These are phyloP conservation scores for Sanguinoderma infundibulare DNA, from an alignment of 1,284 basidiomycete species.

Conservation along the genomic window DNA sequence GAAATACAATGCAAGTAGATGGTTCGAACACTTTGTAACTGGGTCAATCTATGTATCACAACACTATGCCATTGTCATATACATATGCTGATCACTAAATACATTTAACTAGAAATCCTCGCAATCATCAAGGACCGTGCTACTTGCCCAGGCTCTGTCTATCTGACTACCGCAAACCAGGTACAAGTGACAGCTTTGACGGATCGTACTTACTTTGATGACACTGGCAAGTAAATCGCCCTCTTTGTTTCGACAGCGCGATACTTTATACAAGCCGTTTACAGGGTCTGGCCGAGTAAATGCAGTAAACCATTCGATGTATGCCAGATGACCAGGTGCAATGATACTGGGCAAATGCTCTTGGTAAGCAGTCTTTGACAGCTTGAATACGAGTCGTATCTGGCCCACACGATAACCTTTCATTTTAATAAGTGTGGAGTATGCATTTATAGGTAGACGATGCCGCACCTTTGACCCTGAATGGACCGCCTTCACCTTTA, in stretches of 20 bases:
- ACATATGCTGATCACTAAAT: background rate
- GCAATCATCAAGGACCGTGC: background rate
- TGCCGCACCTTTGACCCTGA: background rate
- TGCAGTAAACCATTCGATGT: conserved; percentile 38
- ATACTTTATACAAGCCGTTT: conserved; percentile 26
- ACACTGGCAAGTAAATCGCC: background rate
- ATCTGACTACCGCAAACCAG: background rate
- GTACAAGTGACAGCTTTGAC: background rate
- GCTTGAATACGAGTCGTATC: conserved; percentile 23
- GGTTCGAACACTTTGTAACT: no score
- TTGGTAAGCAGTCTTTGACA: conserved; percentile 16
- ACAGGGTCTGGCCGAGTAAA: conserved; percentile 17
- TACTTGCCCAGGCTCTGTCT: background rate
- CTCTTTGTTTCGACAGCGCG: conserved; percentile 2
- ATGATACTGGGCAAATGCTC: background rate
- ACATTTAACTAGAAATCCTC: background rate
- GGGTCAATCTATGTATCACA: no score
- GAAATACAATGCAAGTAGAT: no score
- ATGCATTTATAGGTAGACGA: no score
- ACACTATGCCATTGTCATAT: background rate
- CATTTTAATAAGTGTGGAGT: background rate
- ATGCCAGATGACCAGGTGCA: conserved; percentile 30
- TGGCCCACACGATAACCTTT: conserved; percentile 25
- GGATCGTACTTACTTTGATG: background rate
- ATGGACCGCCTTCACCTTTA: background rate